A percentile compares a stretch with the other conserved stretches of the same genome.
These are phyloP conservation scores for Chalara sp. DNA, from an alignment of 2,329 filamentous ascomycete species.

Conservation along the genomic window DNA sequence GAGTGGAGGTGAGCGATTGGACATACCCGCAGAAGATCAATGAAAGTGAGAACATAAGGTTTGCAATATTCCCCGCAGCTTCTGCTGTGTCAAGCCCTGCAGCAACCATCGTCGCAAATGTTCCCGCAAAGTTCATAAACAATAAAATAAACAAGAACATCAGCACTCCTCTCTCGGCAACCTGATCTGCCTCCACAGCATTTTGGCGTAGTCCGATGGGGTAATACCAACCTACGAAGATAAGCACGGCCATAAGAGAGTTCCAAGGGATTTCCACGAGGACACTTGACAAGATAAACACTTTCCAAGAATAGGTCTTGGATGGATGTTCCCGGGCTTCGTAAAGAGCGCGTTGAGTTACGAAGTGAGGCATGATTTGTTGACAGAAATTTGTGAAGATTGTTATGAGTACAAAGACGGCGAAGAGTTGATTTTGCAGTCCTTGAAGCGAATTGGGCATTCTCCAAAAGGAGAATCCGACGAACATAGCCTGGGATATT, in stretches of 20 bases:
- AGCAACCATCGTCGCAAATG: constrained; percentile 72
- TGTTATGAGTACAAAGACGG: constrained; percentile 62
- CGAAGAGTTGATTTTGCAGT: constrained; percentile 67
- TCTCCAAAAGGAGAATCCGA: constrained; percentile 64
- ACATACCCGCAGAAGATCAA: constrained; percentile 76
- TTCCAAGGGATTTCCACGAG: constrained; percentile 82
- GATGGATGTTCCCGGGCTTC: constrained; percentile 63
- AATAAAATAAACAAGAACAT: constrained; percentile 70
- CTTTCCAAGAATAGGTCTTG: constrained; percentile 68
- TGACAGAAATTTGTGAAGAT: constrained; percentile 71
- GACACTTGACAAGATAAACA: constrained; percentile 62
- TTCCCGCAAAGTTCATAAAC: constrained; percentile 77
- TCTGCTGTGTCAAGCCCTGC: constrained; percentile 68
- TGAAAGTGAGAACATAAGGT: constrained; percentile 64
- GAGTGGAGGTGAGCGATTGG: constrained; percentile 39
- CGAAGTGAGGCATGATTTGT: constrained; percentile 1
- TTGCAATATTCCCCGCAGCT: constrained; percentile 67
- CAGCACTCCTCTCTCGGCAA: constrained; percentile 54
- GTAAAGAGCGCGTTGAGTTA: constrained; percentile 46
- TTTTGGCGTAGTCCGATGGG: constrained; percentile 70
- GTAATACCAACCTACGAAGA: constrained; percentile 79
- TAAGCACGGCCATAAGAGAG: constrained; percentile 60
- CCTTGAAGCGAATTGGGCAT: constrained; percentile 50
- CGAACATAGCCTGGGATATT: constrained; percentile 51
- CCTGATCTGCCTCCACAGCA: constrained; percentile 60